Evolutionary conservation across 495 filamentous ascomycete species (phyloP).

Genomic region (Gamarada debralockiae): DNA sequence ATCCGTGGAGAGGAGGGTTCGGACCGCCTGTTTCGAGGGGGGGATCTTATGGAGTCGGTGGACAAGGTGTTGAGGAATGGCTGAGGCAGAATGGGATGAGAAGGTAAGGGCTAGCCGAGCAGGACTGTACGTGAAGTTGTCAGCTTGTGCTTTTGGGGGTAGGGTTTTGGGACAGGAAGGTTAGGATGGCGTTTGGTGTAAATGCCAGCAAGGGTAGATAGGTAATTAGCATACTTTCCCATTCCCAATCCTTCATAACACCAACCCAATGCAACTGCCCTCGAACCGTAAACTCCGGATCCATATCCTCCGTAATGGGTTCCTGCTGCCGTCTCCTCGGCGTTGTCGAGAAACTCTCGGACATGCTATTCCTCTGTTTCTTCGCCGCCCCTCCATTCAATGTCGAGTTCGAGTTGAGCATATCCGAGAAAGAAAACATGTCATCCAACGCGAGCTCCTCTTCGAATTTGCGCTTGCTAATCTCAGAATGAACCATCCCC

Average conservation of each 20-base stretch:
- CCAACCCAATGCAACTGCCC: constrained; percentile 72
- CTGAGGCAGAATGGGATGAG: constrained; percentile 5
- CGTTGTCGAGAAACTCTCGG: not conserved
- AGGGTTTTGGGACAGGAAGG: no score
- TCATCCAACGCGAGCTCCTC: constrained; percentile 23
- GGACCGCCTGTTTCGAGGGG: constrained; percentile 4
- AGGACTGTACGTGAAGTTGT: constrained; percentile 3
- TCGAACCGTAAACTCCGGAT: constrained; percentile 62
- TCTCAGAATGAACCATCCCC: constrained; percentile 18
- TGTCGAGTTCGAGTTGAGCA: constrained; percentile 9
- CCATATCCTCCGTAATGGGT: constrained; percentile 42
- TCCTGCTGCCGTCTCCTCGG: constrained; percentile 18
- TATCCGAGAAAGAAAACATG: constrained; percentile 22
- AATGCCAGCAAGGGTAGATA: not conserved
- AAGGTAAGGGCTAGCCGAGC: constrained; percentile 4
- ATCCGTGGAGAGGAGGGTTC: constrained; percentile 20
- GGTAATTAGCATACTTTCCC: constrained; percentile 59
- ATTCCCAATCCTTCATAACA: constrained; percentile 76
- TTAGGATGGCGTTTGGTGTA: not conserved
- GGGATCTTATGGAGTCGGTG: constrained; percentile 1
- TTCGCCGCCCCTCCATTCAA: constrained; percentile 3
- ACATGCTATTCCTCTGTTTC: constrained; percentile 11
- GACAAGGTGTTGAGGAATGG: constrained; percentile 5
- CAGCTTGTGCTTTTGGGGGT: not conserved
- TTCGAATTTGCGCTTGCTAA: constrained; percentile 22